phyloP scores from a whole-genome alignment of 345 rosid genomes.

The Alliaria petiolata region DNA sequence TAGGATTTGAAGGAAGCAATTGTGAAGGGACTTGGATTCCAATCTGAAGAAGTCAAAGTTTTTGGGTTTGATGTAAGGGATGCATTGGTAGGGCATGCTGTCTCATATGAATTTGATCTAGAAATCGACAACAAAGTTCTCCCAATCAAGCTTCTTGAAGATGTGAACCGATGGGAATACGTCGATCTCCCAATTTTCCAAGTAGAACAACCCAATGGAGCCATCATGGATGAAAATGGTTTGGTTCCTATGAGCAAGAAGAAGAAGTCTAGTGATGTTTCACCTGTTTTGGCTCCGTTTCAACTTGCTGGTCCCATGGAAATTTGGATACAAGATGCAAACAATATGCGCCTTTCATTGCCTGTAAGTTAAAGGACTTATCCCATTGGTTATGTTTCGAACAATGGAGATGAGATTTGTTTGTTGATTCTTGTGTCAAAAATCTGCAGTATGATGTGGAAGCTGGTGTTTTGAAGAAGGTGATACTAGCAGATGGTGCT shows the following conservation, averaged over 20 bases:
- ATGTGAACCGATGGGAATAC: slow-evolving; percentile 83
- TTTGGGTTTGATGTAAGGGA: slow-evolving; percentile 81
- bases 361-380: slow-evolving; percentile 44
- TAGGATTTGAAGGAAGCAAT: slow-evolving; percentile 93
- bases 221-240: slow-evolving; percentile 37
- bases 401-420: not conserved
- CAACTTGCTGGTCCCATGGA: slow-evolving; percentile 98
- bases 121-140: slow-evolving; percentile 63
- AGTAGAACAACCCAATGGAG: slow-evolving; percentile 31
- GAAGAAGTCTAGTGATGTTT: slow-evolving; percentile 25
- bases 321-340: slow-evolving; percentile 93
- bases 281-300: slow-evolving; percentile 83
- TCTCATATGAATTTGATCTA: slow-evolving; percentile 76
- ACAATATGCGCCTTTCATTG: slow-evolving; percentile 74
- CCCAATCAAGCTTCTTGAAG: slow-evolving; percentile 88
- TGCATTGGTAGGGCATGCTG: slow-evolving; percentile 78
- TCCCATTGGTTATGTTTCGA: not conserved
- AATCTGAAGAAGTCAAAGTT: slow-evolving; percentile 63
- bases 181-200: slow-evolving; percentile 84
- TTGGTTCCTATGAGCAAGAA: slow-evolving; percentile 40
- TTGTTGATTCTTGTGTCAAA: slow-evolving; percentile 5
- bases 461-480: slow-evolving; percentile 90
- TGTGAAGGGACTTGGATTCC: slow-evolving; percentile 80
- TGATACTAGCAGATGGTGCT: slow-evolving; percentile 84
- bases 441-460: slow-evolving; percentile 93